These are phyloP conservation scores for Xylaria acuta DNA, from an alignment of 495 filamentous ascomycete species.

Conservation along the genomic window DNA sequence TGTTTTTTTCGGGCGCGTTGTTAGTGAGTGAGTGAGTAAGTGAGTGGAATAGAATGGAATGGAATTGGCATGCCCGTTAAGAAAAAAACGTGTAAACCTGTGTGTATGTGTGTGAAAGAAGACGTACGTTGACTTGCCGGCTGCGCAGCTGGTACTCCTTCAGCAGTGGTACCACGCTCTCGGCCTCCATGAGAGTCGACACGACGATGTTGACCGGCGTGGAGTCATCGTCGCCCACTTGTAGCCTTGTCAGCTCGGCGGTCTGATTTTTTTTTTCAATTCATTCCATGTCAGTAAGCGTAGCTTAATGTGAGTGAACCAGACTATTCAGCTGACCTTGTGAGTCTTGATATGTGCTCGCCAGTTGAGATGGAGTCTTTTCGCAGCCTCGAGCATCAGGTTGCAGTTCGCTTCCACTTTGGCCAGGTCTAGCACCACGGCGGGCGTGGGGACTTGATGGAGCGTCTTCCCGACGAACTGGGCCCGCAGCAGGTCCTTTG, in stretches of 20 bases:
- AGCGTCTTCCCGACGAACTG: slow-evolving; percentile 69
- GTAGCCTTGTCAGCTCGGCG: slow-evolving; percentile 71
- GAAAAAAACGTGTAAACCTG: too few relatives aligned
- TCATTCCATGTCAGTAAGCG: neutral
- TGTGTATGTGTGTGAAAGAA: neutral
- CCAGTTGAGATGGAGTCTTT: slow-evolving; percentile 68
- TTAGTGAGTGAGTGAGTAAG: too few relatives aligned
- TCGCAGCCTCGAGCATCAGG: slow-evolving; percentile 71
- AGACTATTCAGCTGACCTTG: slow-evolving; percentile 61
- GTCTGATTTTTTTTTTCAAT: too few relatives aligned
- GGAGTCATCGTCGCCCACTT: slow-evolving; percentile 63
- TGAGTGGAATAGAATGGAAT: neutral
- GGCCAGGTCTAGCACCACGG: slow-evolving; percentile 71
- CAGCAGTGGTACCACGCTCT: slow-evolving; percentile 68
- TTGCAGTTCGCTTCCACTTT: slow-evolving; percentile 73
- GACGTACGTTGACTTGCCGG: slow-evolving; percentile 63
- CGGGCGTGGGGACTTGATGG: slow-evolving; percentile 66
- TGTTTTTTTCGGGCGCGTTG: slow-evolving; percentile 47
- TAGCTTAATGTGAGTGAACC: neutral
- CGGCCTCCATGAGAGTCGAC: slow-evolving; percentile 81
- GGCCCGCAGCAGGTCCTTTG: slow-evolving; percentile 51
- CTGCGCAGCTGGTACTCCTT: slow-evolving; percentile 60
- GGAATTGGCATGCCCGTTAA: too few relatives aligned
- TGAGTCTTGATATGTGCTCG: slow-evolving; percentile 88
- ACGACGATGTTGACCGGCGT: slow-evolving; percentile 70